phyloP scores from a whole-genome alignment of 352 stramenopile genomes.

The Aphanomyces astaci region DNA sequence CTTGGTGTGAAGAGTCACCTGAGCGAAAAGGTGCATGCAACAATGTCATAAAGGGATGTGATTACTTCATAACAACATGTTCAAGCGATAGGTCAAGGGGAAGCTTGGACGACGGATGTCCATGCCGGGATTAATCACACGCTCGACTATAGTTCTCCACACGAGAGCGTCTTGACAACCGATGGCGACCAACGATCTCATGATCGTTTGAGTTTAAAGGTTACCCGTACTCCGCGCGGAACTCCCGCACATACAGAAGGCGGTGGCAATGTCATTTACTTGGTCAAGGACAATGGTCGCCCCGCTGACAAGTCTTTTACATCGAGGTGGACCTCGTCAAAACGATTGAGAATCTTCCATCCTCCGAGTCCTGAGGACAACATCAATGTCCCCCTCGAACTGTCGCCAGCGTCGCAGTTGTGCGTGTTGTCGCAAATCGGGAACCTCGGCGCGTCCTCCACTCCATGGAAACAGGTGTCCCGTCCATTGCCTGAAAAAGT shows the following conservation, averaged over 20 bases:
- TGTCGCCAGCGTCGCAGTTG: constrained; percentile 18
- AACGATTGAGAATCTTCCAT: background rate
- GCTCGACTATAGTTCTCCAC: too few species aligned
- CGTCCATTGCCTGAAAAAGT: too few species aligned
- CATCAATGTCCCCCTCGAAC: background rate
- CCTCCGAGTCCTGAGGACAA: background rate
- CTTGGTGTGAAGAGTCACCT: background rate
- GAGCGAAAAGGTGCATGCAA: background rate
- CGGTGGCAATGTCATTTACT: background rate
- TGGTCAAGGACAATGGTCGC: background rate
- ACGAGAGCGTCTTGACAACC: too few species aligned
- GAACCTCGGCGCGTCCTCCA: background rate
- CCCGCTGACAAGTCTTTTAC: background rate
- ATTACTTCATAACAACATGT: too few species aligned
- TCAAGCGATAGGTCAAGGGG: too few species aligned
- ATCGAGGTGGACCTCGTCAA: background rate
- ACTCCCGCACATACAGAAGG: background rate
- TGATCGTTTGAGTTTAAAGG: too few species aligned
- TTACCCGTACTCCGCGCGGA: too few species aligned
- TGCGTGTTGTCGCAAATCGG: constrained; percentile 19
- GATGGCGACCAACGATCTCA: too few species aligned
- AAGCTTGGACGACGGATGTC: background rate
- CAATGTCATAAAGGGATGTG: too few species aligned
- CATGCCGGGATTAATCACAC: too few species aligned
- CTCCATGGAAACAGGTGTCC: too few species aligned